A percentile compares a stretch with the other conserved stretches of the same genome.
Conservation (phyloP, 139 green algal species). For the Eudorina sp. region DNA sequence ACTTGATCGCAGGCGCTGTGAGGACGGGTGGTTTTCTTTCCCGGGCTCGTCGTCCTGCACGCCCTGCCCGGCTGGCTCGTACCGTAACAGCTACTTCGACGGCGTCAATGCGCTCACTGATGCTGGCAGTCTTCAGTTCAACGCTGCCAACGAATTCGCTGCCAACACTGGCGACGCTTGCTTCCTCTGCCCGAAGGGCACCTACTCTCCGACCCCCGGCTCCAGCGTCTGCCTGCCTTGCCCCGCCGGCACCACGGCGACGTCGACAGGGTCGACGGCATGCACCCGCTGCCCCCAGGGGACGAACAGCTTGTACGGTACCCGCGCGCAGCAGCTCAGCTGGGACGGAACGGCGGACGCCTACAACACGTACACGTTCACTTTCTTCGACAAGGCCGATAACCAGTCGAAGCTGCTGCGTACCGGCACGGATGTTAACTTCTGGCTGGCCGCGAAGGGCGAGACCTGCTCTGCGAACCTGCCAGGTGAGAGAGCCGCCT, state of each 20-base stretch:
- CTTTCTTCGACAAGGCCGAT: neutral
- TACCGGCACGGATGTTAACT: neutral
- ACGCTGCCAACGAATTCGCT: neutral
- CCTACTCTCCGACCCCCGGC: neutral
- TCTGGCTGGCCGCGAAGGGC: conserved; percentile 34
- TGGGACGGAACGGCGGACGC: neutral
- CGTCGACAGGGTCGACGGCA: neutral
- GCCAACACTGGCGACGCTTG: neutral
- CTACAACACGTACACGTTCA: conserved; percentile 3
- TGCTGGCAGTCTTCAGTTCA: neutral
- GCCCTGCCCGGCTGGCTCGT: conserved; percentile 32
- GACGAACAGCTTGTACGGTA: conserved; percentile 14
- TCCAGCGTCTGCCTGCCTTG: conserved; percentile 23
- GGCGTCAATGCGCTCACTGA: neutral
- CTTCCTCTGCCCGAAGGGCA: conserved; percentile 41
- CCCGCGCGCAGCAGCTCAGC: conserved; percentile 22
- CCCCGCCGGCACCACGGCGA: conserved; percentile 19
- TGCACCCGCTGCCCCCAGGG: conserved; percentile 19
- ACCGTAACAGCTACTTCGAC: conserved; percentile 45
- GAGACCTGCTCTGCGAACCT: neutral
- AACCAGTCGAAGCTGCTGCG: neutral
- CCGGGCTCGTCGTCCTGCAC: neutral
- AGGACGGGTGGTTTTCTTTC: conserved; percentile 17
- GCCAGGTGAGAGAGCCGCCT: neutral
- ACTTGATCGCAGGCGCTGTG: conserved; percentile 45